Evolutionary conservation across 192 early-diverging fungal genomes (phyloP), one percentile per base, ranked within the genome.

Genomic region (Powellomyces hirtus): DNA sequence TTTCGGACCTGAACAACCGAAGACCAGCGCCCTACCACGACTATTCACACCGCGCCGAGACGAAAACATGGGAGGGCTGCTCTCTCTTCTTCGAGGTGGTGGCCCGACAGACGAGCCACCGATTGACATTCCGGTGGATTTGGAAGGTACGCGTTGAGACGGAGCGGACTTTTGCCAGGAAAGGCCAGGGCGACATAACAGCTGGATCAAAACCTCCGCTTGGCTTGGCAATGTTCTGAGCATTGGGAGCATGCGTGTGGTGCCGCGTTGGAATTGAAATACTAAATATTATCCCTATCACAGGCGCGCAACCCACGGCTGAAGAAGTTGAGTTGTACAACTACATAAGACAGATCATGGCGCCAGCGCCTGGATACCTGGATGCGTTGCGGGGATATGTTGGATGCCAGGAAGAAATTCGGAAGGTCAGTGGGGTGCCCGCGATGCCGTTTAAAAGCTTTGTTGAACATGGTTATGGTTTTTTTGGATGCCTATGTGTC

Each of bases 361-460:
- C 77, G 56, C 86, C 82, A 42, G 77, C 84, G 20, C 63, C 74
- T 29, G 68, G 68, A 29, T 70, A 88, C 31, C 73, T 92, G 55
- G 74, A 88, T 18, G 56, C 76, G 13, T 75, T 94, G 29, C 37
- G 79, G 52, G 65, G 53, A 10, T 94, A 94, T 76, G 67, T 73
- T 26, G 84, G 86, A 31, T 89, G 86, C 74, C 85, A 86, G 52
- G 89, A 92, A 14, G 77, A 81, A 58, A 94, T 94, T 70, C 84
- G 91, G 33, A 72, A 81, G 75, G 87, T 85, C 79, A 38, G 31
- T 49, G n/a, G n/a, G n/a, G n/a, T n/a, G n/a, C n/a, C n/a, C n/a
- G n/a, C n/a, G n/a, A n/a, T n/a, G n/a, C n/a, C n/a, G n/a, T n/a
- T n/a, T n/a, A n/a, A n/a, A n/a, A n/a, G n/a, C n/a, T n/a, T n/a